A percentile compares a stretch with the other conserved stretches of the same genome.
These are phyloP conservation scores for Chlorella sp. DNA, from an alignment of 139 green algal genomes.

Conservation along the genomic window DNA sequence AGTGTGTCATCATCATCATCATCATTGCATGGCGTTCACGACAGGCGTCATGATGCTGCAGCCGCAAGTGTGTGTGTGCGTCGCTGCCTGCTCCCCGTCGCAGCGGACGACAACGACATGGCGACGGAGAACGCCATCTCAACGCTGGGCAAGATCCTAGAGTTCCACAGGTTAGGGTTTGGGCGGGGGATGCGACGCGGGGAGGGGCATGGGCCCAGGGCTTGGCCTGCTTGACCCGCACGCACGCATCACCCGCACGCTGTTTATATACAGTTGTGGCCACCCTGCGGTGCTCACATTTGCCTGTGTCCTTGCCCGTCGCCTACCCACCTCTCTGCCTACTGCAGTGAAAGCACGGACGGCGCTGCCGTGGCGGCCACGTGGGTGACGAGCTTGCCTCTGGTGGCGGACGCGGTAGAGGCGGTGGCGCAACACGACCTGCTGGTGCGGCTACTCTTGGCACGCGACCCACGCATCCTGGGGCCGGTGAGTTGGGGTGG, in stretches of 20 bases:
- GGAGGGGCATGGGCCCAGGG: neutral
- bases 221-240: constrained; percentile 23
- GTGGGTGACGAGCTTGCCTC: constrained; percentile 56
- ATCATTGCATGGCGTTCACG: too few species aligned
- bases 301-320: neutral
- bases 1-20: too few species aligned
- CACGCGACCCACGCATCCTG: constrained; percentile 31
- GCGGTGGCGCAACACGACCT: constrained; percentile 67
- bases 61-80: too few species aligned
- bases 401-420: constrained; percentile 65
- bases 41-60: too few species aligned
- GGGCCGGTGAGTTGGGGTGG: constrained; percentile 8
- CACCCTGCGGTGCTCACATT: too few species aligned
- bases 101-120: constrained; percentile 60
- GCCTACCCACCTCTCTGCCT: neutral
- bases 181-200: neutral
- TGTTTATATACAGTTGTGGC: neutral
- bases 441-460: constrained; percentile 66
- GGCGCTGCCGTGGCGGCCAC: constrained; percentile 22
- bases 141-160: constrained; percentile 62
- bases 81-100: neutral
- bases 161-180: constrained; percentile 34
- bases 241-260: too few species aligned
- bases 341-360: constrained; percentile 12
- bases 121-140: constrained; percentile 77